phyloP scores from a whole-genome alignment of 306 rosid species.

The Coriaria nepalensis region DNA sequence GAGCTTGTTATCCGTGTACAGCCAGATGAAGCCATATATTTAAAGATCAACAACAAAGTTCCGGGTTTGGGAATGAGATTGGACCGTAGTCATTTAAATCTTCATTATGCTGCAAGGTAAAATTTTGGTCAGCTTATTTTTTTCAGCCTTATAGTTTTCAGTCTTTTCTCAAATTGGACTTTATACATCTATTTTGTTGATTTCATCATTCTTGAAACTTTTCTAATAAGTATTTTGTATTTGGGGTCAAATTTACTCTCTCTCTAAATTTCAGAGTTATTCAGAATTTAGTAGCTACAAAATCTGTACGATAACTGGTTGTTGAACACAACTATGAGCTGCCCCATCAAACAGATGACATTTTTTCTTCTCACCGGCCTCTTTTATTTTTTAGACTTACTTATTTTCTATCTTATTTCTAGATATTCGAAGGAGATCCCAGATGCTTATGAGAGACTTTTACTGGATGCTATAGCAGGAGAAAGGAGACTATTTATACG shows the following conservation, averaged over 20 bases:
- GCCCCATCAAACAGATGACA: too few relatives aligned
- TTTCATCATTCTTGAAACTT: too few relatives aligned
- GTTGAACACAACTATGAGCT: too few relatives aligned
- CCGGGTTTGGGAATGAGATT: conserved; percentile 84
- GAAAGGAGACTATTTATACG: conserved; percentile 87
- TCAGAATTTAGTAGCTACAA: neutral
- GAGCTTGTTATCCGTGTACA: conserved; percentile 89
- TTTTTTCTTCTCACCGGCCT: too few relatives aligned
- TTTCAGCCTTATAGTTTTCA: too few relatives aligned
- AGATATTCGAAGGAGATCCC: conserved; percentile 90
- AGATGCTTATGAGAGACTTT: conserved; percentile 86
- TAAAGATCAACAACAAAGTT: conserved; percentile 80
- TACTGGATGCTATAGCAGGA: conserved; percentile 82
- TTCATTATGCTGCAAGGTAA: conserved; percentile 87
- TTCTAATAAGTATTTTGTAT: too few relatives aligned
- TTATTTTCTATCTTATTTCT: conserved; percentile 9
- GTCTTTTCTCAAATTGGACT: too few relatives aligned
- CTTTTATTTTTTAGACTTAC: neutral
- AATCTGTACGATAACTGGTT: too few relatives aligned
- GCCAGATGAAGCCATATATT: conserved; percentile 83
- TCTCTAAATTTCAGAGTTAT: neutral
- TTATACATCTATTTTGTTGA: too few relatives aligned
- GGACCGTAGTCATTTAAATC: conserved; percentile 76
- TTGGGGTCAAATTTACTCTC: too few relatives aligned
- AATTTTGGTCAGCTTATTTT: neutral